A percentile compares a stretch with the other conserved stretches of the same genome.
These are phyloP conservation scores for Centaurea solstitialis DNA, from an alignment of 129 eudicot species.

Conservation along the genomic window DNA sequence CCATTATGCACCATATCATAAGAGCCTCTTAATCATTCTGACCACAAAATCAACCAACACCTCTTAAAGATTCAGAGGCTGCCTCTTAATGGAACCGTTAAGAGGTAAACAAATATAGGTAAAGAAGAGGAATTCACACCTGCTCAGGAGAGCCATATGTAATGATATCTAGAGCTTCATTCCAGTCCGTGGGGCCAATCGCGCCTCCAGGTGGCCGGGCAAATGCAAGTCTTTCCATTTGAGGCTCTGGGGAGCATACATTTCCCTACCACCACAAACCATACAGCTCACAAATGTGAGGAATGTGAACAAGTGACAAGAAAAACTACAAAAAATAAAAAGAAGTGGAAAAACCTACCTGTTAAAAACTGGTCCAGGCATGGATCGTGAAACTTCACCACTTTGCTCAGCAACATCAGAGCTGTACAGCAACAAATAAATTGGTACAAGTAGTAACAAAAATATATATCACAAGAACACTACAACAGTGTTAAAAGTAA, in stretches of 20 bases:
- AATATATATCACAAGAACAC: not conserved
- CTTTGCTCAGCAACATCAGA: slow-evolving; percentile 91
- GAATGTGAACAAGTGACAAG: not conserved
- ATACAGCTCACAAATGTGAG: not conserved
- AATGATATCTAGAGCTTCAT: slow-evolving; percentile 93
- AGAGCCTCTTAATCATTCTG: too few species aligned
- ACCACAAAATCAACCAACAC: too few species aligned
- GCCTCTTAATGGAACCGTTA: too few species aligned
- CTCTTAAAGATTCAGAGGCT: too few species aligned
- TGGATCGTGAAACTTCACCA: slow-evolving; percentile 78
- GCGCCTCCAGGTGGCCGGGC: slow-evolving; percentile 54
- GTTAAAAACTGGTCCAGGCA: slow-evolving; percentile 57
- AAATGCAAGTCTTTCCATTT: slow-evolving; percentile 65
- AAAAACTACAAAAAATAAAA: not conserved
- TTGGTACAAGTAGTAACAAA: not conserved
- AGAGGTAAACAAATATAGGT: too few species aligned
- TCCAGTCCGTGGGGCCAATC: slow-evolving; percentile 90
- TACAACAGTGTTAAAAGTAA: not conserved
- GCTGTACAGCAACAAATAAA: slow-evolving; percentile 31
- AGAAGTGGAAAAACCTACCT: slow-evolving; percentile 46
- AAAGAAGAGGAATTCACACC: slow-evolving; percentile 34
- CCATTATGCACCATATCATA: too few species aligned
- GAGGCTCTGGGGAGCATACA: slow-evolving; percentile 63
- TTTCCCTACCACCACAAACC: slow-evolving; percentile 53
- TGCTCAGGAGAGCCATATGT: slow-evolving; percentile 94